phyloP scores from a whole-genome alignment of 2,329 filamentous ascomycete species.

The Sphaerulina populicola region DNA sequence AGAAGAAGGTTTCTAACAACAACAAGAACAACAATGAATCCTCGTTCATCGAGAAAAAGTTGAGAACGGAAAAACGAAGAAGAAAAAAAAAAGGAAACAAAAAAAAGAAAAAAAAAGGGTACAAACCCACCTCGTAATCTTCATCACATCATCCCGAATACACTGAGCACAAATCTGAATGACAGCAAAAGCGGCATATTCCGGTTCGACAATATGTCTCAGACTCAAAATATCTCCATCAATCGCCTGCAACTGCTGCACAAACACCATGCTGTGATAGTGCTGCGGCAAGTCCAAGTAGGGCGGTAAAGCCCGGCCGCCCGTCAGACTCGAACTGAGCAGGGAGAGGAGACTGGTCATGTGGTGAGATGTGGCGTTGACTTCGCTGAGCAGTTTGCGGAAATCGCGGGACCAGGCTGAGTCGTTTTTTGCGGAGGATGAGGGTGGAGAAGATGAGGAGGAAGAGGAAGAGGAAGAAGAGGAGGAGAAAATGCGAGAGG shows the following conservation, averaged over 20 bases:
- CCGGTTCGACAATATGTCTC: conserved; percentile 52
- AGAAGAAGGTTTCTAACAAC: no score
- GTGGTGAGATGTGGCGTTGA: conserved; percentile 55
- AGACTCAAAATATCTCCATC: conserved; percentile 55
- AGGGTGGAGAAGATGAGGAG: no score
- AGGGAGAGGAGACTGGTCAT: conserved; percentile 61
- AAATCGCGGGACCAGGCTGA: conserved; percentile 57
- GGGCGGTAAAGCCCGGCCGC: conserved; percentile 60
- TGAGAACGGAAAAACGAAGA: not conserved
- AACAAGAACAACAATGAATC: no score
- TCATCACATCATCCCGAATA: conserved; percentile 58
- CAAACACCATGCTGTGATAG: conserved; percentile 54
- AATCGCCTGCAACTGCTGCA: conserved; percentile 49
- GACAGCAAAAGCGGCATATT: conserved; percentile 62
- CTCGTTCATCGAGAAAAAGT: no score
- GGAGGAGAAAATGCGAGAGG: conserved; percentile 46
- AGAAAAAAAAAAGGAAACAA: conserved; percentile 26
- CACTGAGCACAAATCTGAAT: conserved; percentile 62
- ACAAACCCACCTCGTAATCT: conserved; percentile 41
- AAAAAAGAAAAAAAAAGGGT: not conserved
- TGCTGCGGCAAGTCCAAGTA: conserved; percentile 55
- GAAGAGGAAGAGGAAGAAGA: not conserved
- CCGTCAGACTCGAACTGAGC: conserved; percentile 57
- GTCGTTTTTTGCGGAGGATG: no score
- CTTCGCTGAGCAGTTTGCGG: conserved; percentile 46